Evolutionary conservation across 768 basidiomycete species (phyloP).

Genomic region (Hericium alpestre): DNA sequence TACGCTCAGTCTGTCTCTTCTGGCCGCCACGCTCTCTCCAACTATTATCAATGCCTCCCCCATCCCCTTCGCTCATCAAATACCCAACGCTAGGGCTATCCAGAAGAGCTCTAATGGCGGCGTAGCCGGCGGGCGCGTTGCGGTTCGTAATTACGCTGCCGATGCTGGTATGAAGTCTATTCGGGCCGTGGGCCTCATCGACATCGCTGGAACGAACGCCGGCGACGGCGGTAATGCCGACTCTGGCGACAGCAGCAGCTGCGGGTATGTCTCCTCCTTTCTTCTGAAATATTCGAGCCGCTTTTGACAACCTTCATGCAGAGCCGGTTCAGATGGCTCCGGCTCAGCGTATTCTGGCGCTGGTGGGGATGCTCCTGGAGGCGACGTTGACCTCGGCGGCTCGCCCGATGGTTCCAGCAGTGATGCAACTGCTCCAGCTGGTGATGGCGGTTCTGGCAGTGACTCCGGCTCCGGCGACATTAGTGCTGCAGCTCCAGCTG

Average conservation of each 20-base stretch:
- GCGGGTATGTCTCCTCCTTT: conserved; percentile 4
- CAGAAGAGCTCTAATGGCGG: conserved; percentile 4
- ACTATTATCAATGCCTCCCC: conserved; percentile 12
- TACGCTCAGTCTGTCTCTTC: conserved; percentile 12
- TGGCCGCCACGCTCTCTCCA: conserved; percentile 14
- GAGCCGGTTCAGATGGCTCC: not conserved
- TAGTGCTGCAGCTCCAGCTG: not conserved
- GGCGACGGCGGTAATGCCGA: conserved; percentile 13
- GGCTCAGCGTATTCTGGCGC: not conserved
- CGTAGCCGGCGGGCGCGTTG: conserved; percentile 9
- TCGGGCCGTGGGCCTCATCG: conserved; percentile 10
- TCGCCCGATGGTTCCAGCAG: not conserved
- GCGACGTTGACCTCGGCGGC: not conserved
- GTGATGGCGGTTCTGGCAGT: not conserved
- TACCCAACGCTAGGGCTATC: conserved; percentile 5
- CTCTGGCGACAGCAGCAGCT: conserved; percentile 8
- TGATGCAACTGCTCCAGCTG: not conserved
- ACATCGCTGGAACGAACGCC: conserved; percentile 5
- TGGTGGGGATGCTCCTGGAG: not conserved
- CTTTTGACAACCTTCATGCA: too few species aligned
- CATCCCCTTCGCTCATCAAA: conserved; percentile 7
- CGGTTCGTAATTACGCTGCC: conserved; percentile 1
- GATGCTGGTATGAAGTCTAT: conserved; percentile 1
- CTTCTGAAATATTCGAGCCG: too few species aligned
- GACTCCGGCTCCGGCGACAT: not conserved